Evolutionary conservation across 176 grass and related monocot species (phyloP), one percentile per base, ranked within the genome.

Genomic region (Oryza brachyantha): DNA sequence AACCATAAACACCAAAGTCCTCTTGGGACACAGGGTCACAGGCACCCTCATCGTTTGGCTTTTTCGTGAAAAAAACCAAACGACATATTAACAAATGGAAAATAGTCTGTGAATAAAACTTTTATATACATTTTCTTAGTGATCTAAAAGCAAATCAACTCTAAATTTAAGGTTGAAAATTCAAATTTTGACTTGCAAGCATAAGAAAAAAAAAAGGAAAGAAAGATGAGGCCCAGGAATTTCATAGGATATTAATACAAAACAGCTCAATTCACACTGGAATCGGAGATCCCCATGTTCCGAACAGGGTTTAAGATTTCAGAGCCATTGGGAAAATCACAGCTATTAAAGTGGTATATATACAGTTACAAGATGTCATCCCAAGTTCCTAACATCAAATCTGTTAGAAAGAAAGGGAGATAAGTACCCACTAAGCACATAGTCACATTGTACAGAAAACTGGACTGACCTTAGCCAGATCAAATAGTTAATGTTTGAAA

Each of bases 361-460:
- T 7, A 72, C 9, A 39, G 17, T 67, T 54, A 50, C 40, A 43
- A 35, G 24, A 84, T 5, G 26, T 54, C 8, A 25, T 60, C 35
- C 40, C 10, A 29, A 50, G 17, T 50, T 50, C 46, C 46, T 50
- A 50, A 32, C 40, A 74, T 61, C 29, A 37, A 74, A 61, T 28
- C 40, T 63, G 13, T 57, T 71, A 34, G 2, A 57, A 67, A 41
- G 7, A 11, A 31, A 52, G 2, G 40, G 43, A 69, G 26, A 69
- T 17, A 68, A 63, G 41, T 29, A 55, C 63, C 75, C 61, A 66
- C 31, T 61, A 17, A 29, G 21, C 52, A 74, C 38, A 80, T 29
- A 3, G 4, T 45, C 39, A 62, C 52, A 54, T 40, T 78, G 60
- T 62, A 64, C 25, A 27, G 26, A 59, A 45, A 70, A 61, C 19